Conservation (phyloP, 371 early-diverging fungal species). For the Smittium culicis region DNA sequence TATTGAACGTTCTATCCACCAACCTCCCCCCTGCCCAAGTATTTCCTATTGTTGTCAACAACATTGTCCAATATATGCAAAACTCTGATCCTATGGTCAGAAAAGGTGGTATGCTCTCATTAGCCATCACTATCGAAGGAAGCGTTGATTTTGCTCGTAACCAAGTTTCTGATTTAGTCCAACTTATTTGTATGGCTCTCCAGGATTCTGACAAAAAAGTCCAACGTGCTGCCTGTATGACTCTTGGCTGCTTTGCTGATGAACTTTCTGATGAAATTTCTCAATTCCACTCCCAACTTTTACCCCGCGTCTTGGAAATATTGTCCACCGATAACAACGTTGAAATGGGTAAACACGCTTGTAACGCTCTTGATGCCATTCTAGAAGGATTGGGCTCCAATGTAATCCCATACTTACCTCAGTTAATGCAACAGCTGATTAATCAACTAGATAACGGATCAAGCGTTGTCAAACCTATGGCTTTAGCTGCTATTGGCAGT, state of each 20-base stretch:
- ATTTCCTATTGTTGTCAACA: constrained; percentile 57
- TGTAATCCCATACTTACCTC: constrained; percentile 62
- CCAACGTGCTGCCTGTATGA: constrained; percentile 76
- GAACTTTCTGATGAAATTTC: constrained; percentile 68
- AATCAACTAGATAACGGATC: constrained; percentile 48
- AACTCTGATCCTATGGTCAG: constrained; percentile 52
- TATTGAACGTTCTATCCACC: constrained; percentile 47
- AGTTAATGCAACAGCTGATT: constrained; percentile 63
- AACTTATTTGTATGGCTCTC: constrained; percentile 57
- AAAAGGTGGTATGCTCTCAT: constrained; percentile 76
- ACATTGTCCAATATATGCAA: constrained; percentile 59
- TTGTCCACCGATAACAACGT: constrained; percentile 51
- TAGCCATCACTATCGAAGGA: constrained; percentile 64
- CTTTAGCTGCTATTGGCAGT: constrained; percentile 71
- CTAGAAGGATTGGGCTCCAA: constrained; percentile 65
- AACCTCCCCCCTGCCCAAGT: constrained; percentile 76
- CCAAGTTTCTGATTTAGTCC: constrained; percentile 55
- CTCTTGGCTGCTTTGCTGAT: constrained; percentile 64
- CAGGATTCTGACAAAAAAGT: constrained; percentile 64
- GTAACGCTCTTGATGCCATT: constrained; percentile 74
- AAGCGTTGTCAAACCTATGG: constrained; percentile 50
- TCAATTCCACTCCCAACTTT: constrained; percentile 54
- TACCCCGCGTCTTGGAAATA: constrained; percentile 69
- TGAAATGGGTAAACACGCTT: constrained; percentile 60
- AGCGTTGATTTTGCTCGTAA: constrained; percentile 68